phyloP scores from a whole-genome alignment of 768 basidiomycete genomes.

The Neoboletus magnificus region DNA sequence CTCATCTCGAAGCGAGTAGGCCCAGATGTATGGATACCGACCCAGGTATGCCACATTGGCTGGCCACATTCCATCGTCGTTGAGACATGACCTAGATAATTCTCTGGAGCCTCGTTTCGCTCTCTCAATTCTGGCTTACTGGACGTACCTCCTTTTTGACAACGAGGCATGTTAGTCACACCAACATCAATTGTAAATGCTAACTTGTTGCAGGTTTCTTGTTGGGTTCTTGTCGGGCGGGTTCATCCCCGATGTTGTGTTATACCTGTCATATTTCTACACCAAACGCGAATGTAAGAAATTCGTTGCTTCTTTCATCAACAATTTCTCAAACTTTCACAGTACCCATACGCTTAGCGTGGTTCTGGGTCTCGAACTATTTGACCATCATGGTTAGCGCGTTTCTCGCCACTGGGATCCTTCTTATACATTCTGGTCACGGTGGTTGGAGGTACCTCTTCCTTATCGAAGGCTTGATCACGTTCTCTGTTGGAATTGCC shows the following conservation, averaged over 20 bases:
- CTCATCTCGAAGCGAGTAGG: too few relatives aligned
- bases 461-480: slow-evolving; percentile 40
- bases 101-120: slow-evolving; percentile 54
- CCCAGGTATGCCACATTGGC: slow-evolving; percentile 23
- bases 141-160: slow-evolving; percentile 54
- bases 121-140: slow-evolving; percentile 57
- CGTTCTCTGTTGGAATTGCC: slow-evolving; percentile 45
- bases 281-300: background rate
- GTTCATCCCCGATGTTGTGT: slow-evolving; percentile 51
- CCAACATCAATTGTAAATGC: background rate
- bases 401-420: slow-evolving; percentile 62
- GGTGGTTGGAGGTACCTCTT: slow-evolving; percentile 33
- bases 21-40: too few relatives aligned
- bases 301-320: too few relatives aligned
- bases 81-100: slow-evolving; percentile 38
- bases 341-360: slow-evolving; percentile 47
- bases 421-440: slow-evolving; percentile 34
- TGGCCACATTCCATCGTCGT: background rate
- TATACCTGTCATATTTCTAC: slow-evolving; percentile 2
- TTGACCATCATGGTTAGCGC: slow-evolving; percentile 50
- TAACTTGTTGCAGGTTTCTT: slow-evolving; percentile 36
- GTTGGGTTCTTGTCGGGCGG: slow-evolving; percentile 63
- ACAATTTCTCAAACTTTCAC: background rate
- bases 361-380: slow-evolving; percentile 66
- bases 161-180: slow-evolving; percentile 36